phyloP scores from a whole-genome alignment of 2,329 filamentous ascomycete genomes.

The Clonostachys byssicola region DNA sequence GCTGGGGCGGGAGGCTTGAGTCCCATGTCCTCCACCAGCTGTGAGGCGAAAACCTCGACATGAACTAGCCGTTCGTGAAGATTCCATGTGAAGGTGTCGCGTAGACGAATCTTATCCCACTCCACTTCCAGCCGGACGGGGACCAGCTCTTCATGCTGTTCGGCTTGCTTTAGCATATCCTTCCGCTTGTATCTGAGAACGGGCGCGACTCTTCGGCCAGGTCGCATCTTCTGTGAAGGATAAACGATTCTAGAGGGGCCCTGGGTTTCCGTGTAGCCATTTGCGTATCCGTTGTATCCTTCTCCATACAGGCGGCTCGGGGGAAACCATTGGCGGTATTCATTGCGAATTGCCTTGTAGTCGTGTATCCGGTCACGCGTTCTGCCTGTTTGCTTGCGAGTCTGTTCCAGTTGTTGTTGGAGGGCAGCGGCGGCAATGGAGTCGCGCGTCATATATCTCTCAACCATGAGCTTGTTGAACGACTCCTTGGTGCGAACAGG shows the following conservation, averaged over 20 bases:
- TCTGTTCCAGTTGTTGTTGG: conserved; percentile 32
- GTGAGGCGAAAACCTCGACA: conserved; percentile 79
- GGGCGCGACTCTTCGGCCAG: conserved; percentile 71
- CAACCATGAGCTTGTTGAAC: conserved; percentile 47
- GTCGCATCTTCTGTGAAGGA: conserved; percentile 69
- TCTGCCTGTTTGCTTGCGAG: conserved; percentile 53
- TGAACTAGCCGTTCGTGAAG: conserved; percentile 82
- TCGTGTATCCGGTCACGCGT: conserved; percentile 67
- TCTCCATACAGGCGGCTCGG: conserved; percentile 58
- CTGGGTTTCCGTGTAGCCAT: conserved; percentile 73
- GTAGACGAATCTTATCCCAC: conserved; percentile 89
- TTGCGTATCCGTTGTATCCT: conserved; percentile 87
- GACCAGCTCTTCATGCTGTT: conserved; percentile 86
- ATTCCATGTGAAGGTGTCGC: conserved; percentile 99
- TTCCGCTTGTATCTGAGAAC: conserved; percentile 72
- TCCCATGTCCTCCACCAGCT: conserved; percentile 88
- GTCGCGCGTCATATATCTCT: conserved; percentile 47
- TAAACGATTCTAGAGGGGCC: conserved; percentile 72
- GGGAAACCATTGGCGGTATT: conserved; percentile 52
- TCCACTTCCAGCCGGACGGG: conserved; percentile 91
- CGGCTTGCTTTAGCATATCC: conserved; percentile 80
- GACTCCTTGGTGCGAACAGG: conserved; percentile 51
- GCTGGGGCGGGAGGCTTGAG: conserved; percentile 60
- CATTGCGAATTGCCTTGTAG: conserved; percentile 55
- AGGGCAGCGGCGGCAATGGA: conserved; percentile 16